Base-by-base conservation (phyloP, 306 rosid species). In the Fragaria ananassa region DNA sequence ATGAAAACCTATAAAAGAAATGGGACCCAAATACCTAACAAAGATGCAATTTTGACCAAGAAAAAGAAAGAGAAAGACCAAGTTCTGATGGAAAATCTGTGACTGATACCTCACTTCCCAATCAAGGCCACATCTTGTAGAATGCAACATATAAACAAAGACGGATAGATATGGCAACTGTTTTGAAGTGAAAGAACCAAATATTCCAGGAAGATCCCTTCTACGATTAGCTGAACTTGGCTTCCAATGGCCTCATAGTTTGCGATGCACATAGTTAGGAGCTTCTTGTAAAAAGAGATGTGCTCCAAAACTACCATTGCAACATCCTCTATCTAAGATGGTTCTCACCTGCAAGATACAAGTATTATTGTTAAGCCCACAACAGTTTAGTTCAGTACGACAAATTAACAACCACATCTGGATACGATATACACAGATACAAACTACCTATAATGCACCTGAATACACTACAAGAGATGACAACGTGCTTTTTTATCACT, bases 151-250 rank as follows among this genome's bases (percentile, higher is more conserved):
- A 84, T 96, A 93, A 79, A 89, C 93, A 62, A 97, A 92, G 70
- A 96, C 91, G 83, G 96, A 92, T 23, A 97, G 94, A 80, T 78
- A 91, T 4, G 97, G 98, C 83, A 96, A 96, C 85, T 92, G 98
- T 82, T 85, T 92, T 47, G 97, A 81, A 78, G 87, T 79, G 73
- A 89, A 83, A 63, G 97, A 90, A 68, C 93, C 97, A 80, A 95
- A 80, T 97, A 95, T 92, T 50, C 97, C 99, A 74, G 99, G 98
- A 75, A 95, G 96, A 81, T 97, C 98, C 86, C 97, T 89, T 86
- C 91, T 97, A 78, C 91, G 97, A 41, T 95, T 60, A 95, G 86
- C 85, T 95, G 98, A 85, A 95, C 96, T 85, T 95, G 99, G 84
- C 99, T 95, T 83, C 99, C 98, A 7, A 96, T 91, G 78, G 98